Base-by-base conservation (phyloP, 352 stramenopile genomes). In the Phytophthora chlamydospora region DNA sequence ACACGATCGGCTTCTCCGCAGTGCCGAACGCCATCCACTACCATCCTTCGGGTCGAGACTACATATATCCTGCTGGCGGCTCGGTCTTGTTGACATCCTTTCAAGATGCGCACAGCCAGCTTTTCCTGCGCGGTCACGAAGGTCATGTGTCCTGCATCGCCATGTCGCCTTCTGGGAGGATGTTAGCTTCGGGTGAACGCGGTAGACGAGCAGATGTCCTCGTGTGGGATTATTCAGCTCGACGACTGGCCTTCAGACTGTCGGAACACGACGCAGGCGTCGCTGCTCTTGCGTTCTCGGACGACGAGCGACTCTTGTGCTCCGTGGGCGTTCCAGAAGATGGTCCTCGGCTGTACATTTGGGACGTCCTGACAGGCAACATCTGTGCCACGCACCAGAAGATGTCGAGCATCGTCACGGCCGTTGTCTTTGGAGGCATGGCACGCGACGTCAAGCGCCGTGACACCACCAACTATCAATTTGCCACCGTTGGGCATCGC, bases 231-330 rank as follows among this genome's bases (percentile, higher is more conserved):
- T 94, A 94, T 47, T 53, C 73, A 21, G 64, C 75, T 32, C 75
- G 80, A 43, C 52, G 74, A n/a, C 43, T 95, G 12, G 59, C 93
- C 6, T 97, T 96, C 43, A 68, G 93, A 10, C 71, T 98, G 16
- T 84, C 77, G 2, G 94, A 98, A 60, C 92, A 98, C 75, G 93
- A 98, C 66, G 62, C 78, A 55, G 92, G 89, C n/a, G 81, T 98
- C 44, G 77, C 85, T 32, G 76, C 78, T 9, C 59, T 98, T 5
- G 78, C 80, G 11, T 98, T 98, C 58, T 97, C 89, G 6, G 79
- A 98, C 56, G 94, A 98, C 66, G 93, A 95, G 55, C 78, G 85
- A 29, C 66, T 98, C 32, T 64, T 98, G 5, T 92, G 80, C 56
- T 88, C 85, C 0, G 79, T 95, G 40, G 93, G 93, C 10, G 53